A percentile compares a stretch with the other conserved stretches of the same genome.
Conservation (phyloP, 352 stramenopile genomes). For the Sclerospora graminicola region DNA sequence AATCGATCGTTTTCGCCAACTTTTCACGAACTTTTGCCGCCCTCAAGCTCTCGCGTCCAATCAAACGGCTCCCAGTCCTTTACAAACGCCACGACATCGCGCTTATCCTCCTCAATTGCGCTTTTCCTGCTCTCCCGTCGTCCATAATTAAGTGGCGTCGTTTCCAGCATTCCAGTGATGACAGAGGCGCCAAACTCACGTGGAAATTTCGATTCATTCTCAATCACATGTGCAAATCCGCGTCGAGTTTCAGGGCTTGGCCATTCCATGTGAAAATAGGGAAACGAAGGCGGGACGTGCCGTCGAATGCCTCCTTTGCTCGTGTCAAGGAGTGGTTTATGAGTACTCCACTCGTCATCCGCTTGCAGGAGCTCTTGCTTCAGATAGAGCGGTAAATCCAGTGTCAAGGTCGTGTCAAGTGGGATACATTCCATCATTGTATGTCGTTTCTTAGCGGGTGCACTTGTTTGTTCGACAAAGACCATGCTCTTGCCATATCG, state of each 20-base stretch:
- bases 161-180: slow-evolving; percentile 63
- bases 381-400: slow-evolving; percentile 69
- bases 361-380: slow-evolving; percentile 76
- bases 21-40: slow-evolving; percentile 31
- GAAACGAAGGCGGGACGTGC: slow-evolving; percentile 63
- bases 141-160: slow-evolving; percentile 55
- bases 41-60: slow-evolving; percentile 64
- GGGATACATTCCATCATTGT: slow-evolving; percentile 77
- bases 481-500: slow-evolving; percentile 50
- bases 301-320: slow-evolving; percentile 44
- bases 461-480: slow-evolving; percentile 73
- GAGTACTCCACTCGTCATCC: slow-evolving; percentile 67
- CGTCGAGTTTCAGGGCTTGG: slow-evolving; percentile 19
- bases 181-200: slow-evolving; percentile 71
- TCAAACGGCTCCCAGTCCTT: slow-evolving; percentile 61
- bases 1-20: neutral
- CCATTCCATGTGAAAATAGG: slow-evolving; percentile 85
- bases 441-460: slow-evolving; percentile 47
- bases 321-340: slow-evolving; percentile 78
- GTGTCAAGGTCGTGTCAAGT: slow-evolving; percentile 42
- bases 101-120: slow-evolving; percentile 48
- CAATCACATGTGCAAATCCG: slow-evolving; percentile 74
- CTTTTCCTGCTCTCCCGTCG: slow-evolving; percentile 25
- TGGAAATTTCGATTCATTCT: slow-evolving; percentile 67
- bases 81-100: slow-evolving; percentile 47